Percentiles rank a stretch among this genome's conserved stretches.
Conservation (phyloP, 129 eudicot genomes). For the Daucus carota region DNA sequence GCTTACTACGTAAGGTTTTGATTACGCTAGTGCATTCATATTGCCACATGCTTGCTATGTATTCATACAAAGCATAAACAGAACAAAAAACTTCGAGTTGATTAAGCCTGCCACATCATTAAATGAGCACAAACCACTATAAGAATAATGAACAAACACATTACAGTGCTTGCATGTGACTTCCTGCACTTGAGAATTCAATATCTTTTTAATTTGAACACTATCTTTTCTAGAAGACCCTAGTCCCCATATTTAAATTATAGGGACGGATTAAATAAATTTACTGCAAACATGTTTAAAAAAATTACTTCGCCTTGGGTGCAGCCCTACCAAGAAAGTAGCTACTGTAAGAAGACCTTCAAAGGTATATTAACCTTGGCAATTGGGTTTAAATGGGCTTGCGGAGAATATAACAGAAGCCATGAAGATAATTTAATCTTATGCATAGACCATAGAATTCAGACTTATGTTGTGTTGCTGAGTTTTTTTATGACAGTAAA, state of each 20-base stretch:
- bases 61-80: neutral
- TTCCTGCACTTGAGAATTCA: neutral
- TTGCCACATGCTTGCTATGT: neutral
- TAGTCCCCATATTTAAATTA: neutral
- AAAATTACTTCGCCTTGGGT: neutral
- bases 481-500: too few relatives aligned
- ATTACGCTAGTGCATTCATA: neutral
- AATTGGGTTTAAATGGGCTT: neutral
- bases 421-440: neutral
- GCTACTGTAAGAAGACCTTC: neutral
- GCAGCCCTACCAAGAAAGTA: neutral
- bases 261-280: neutral
- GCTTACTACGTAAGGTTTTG: neutral
- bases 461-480: too few relatives aligned
- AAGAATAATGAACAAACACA: neutral
- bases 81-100: neutral
- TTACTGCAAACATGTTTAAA: neutral
- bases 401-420: neutral
- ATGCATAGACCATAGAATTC: neutral
- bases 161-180: neutral
- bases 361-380: neutral
- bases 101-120: neutral
- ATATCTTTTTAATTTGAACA: neutral
- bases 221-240: neutral
- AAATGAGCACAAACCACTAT: neutral